Evolutionary conservation across 2,329 filamentous ascomycete species (phyloP).

Genomic region (Cyphellophora attinorum): DNA sequence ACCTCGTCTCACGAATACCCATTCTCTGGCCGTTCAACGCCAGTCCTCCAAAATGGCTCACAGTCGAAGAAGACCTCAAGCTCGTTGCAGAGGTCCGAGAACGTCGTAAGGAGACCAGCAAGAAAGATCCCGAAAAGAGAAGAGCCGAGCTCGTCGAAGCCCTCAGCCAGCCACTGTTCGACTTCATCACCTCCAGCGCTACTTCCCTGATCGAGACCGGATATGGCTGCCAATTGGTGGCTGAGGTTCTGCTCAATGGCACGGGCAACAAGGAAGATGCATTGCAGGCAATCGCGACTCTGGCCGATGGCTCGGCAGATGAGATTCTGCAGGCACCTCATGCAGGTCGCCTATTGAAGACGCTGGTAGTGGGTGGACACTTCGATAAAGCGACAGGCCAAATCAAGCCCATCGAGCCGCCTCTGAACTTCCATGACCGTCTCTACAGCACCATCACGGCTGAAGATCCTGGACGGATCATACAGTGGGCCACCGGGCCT

Average conservation of each 20-base stretch:
- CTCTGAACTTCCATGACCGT: slow-evolving; percentile 68
- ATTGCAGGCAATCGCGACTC: slow-evolving; percentile 52
- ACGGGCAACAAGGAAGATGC: slow-evolving; percentile 68
- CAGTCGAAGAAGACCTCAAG: slow-evolving; percentile 54
- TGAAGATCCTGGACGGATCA: slow-evolving; percentile 49
- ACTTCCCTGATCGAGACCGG: slow-evolving; percentile 60
- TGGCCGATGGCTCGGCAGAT: slow-evolving; percentile 33
- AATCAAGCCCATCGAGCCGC: slow-evolving; percentile 58
- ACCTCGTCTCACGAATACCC: slow-evolving; percentile 47
- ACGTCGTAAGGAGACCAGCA: slow-evolving; percentile 75
- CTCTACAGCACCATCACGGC: slow-evolving; percentile 65
- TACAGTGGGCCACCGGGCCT: slow-evolving; percentile 76
- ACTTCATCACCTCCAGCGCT: slow-evolving; percentile 60
- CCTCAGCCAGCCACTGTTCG: slow-evolving; percentile 65
- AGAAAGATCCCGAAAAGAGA: slow-evolving; percentile 74
- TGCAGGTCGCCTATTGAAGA: slow-evolving; percentile 79
- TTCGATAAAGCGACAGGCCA: slow-evolving; percentile 68
- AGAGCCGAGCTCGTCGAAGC: slow-evolving; percentile 66
- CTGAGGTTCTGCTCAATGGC: slow-evolving; percentile 69
- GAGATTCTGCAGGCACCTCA: slow-evolving; percentile 41
- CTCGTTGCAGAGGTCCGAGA: slow-evolving; percentile 68
- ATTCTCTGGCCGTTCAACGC: slow-evolving; percentile 73
- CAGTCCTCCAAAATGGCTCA: slow-evolving; percentile 51
- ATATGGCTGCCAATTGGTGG: slow-evolving; percentile 79
- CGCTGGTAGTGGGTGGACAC: slow-evolving; percentile 76